Evolutionary conservation across 2,329 filamentous ascomycete genomes (phyloP), one percentile per base, ranked within the genome.

Genomic region (Aureobasidium lini): DNA sequence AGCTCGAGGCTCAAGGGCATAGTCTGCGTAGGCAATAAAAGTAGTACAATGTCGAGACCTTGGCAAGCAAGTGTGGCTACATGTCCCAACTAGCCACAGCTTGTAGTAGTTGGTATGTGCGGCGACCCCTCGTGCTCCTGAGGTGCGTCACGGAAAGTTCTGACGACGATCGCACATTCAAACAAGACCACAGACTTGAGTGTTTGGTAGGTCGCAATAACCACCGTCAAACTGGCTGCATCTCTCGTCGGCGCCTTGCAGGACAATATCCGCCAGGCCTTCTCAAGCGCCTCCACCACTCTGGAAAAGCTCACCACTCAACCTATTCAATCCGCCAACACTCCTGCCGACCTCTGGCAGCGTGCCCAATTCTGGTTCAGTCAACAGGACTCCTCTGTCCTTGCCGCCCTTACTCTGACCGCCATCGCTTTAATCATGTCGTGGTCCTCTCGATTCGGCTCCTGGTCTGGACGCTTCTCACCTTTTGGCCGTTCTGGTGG

Each of bases 391-490:
- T 69, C 67, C 2, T 66, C 68, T 2, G 52, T 72, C 57, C 64
- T 68, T 44, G 37, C 62, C 31, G 34, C 53, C 23, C n/a, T 56
- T 29, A 42, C 46, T 58, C 63, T 70, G 62, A 70, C 76, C 57
- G 73, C 75, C 60, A 64, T 73, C 46, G 64, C 76, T 62, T 69
- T 76, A 61, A 64, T 74, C 62, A 72, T 75, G 77, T 76, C 74
- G 48, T 79, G 77, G 77, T 74, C 75, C 50, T 77, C 76, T 28
- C 75, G 76, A 62, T 67, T 75, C 57, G 72, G 73, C 61, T 67
- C 70, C 65, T 73, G 75, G 66, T 70, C 73, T 44, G 76, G 77
- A 37, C 75, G 76, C 62, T 78, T 79, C 68, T 78, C 75, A 28
- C 77, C 77, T 15, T 79, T 80, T 65, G 75, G 76, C 13, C 76